Evolutionary conservation across 2,329 filamentous ascomycete genomes (phyloP).

Genomic region (Paracoccidioides lutzii): DNA sequence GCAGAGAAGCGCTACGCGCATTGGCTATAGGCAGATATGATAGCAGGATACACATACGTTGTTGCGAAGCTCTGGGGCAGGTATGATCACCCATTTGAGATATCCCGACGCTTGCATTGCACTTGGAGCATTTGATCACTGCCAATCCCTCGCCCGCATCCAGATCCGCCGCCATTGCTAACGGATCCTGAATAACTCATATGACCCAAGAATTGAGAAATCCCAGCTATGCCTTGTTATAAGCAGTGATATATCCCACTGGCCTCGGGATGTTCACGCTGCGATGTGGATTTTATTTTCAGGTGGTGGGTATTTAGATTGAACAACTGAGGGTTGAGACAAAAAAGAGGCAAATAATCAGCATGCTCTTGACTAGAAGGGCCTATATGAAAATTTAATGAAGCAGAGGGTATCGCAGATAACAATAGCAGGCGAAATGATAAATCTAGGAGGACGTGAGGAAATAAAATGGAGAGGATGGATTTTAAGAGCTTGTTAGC

Average conservation of each 20-base stretch:
- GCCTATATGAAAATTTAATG: not conserved
- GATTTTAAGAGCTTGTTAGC: not conserved
- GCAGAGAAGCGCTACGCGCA: not conserved
- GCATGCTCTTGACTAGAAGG: not conserved
- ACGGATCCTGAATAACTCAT: not conserved
- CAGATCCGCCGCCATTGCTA: conserved; percentile 2
- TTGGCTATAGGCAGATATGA: not conserved
- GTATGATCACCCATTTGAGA: conserved; percentile 75
- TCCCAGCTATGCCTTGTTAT: not conserved
- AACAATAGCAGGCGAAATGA: not conserved
- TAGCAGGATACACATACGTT: conserved; percentile 8
- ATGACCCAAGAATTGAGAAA: not conserved
- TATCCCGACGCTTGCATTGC: conserved; percentile 65
- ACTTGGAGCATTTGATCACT: conserved; percentile 77
- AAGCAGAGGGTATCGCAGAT: not conserved
- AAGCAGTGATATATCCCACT: not conserved
- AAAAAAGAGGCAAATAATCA: not conserved
- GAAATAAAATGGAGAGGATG: not conserved
- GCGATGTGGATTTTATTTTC: not conserved
- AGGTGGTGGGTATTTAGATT: not conserved
- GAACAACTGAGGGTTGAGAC: not conserved
- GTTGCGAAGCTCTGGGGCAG: conserved; percentile 40
- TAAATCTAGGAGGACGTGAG: not conserved
- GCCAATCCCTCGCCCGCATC: conserved; percentile 57
- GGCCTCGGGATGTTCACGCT: not conserved